Percentiles rank a stretch among this genome's conserved stretches.
These are phyloP conservation scores for Saturnispora galanensis DNA, from an alignment of 805 yeast genomes.

Conservation along the genomic window DNA sequence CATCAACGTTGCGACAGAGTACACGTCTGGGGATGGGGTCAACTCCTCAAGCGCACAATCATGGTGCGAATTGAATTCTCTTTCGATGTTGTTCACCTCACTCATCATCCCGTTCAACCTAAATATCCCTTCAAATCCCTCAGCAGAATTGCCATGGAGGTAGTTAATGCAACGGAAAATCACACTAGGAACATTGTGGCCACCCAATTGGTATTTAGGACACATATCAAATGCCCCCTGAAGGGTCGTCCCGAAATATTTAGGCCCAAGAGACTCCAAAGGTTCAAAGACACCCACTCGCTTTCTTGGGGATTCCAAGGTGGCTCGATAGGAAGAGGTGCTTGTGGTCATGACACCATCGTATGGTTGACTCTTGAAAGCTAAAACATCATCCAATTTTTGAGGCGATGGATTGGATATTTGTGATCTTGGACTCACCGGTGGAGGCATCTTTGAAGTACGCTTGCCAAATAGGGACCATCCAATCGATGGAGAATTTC, in stretches of 20 bases:
- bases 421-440: conserved; percentile 41
- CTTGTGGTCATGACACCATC: conserved; percentile 15
- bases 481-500: conserved; percentile 4
- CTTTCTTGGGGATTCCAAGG: conserved; percentile 7
- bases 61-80: conserved; percentile 51
- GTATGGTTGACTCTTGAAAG: conserved; percentile 27
- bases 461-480: conserved; percentile 5
- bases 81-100: conserved; percentile 58
- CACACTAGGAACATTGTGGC: conserved; percentile 57
- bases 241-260: conserved; percentile 58
- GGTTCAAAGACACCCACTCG: conserved; percentile 9
- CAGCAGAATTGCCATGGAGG: conserved; percentile 54
- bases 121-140: conserved; percentile 86
- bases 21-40: conserved; percentile 52
- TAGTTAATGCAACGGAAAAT: conserved; percentile 66
- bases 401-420: conserved; percentile 11
- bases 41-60: conserved; percentile 58
- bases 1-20: conserved; percentile 78
- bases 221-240: conserved; percentile 44
- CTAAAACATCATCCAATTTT: conserved; percentile 16
- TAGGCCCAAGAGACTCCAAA: conserved; percentile 13
- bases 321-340: not conserved
- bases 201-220: conserved; percentile 32
- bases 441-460: conserved; percentile 26
- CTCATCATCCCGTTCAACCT: conserved; percentile 83